Base-by-base conservation (phyloP, 768 basidiomycete species). In the Gloeostereum incarnatum region DNA sequence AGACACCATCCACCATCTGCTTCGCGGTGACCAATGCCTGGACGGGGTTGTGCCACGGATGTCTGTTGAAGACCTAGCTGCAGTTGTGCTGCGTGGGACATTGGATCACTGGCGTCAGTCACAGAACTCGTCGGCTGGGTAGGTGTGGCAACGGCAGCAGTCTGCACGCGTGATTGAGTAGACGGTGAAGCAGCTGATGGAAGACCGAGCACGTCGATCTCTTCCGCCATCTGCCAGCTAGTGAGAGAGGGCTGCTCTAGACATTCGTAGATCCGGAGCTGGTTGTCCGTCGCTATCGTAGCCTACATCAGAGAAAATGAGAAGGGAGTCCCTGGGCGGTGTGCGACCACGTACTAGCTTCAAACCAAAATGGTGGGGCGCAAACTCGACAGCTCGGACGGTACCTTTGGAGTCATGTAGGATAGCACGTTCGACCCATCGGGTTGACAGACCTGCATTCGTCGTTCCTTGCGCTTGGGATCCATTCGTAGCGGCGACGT, bases 1-100 rank as follows among this genome's bases (percentile, higher is more conserved):
- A 99, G 59, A 40, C 81, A 84, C 91, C 91, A 97, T 1, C 87
- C 93, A 3, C 90, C 90, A 39, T 90, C 81, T 2, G 89, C 89
- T 56, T 93, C 86, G 29, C 82, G 68, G 47, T 75, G 79, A 0
- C 76, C 81, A 17, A 63, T 43, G 1, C 73, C 71, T 11, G 65
- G 60, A 40, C 66, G 45, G 2, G 41, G 24, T 27, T 26, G 16
- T 45, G n/a, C 33, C 50, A 60, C 29, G 54, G 41, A 23, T 60
- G 60, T 26, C 50, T 78, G 79, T 39, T 78, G 76, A 9, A 80
- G 57, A 2, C 79, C 78, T 11, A 81, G 63, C 11, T 74, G 72
- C 1, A 71, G 73, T 4, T 77, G 67, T 11, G 76, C 66, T 4
- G 68, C 72, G 16, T 79, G 78, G 7, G 74, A 62, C 0, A 66